These are phyloP conservation scores for Fusarium gaditjirri DNA, from an alignment of 2,329 filamentous ascomycete genomes.

Conservation along the genomic window DNA sequence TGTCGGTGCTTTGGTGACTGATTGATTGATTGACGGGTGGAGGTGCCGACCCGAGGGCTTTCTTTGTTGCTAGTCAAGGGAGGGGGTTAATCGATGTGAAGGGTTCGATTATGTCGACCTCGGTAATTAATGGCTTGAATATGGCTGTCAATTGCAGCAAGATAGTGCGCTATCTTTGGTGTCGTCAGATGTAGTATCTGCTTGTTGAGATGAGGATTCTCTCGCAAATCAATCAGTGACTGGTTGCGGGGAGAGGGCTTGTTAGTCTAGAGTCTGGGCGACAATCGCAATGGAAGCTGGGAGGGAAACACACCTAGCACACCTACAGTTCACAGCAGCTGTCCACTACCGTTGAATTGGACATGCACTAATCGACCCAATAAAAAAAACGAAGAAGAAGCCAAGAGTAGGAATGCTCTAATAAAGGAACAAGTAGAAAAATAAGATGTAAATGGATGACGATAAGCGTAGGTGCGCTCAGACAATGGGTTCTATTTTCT, in stretches of 20 bases:
- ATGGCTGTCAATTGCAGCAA: not conserved
- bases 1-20: slow-evolving; percentile 7
- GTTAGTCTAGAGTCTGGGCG: slow-evolving; percentile 32
- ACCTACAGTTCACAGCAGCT: slow-evolving; percentile 18
- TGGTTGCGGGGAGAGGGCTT: slow-evolving; percentile 43
- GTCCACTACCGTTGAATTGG: slow-evolving; percentile 22
- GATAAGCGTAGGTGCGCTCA: slow-evolving; percentile 13
- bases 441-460: slow-evolving; percentile 2
- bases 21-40: not conserved
- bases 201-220: slow-evolving; percentile 19
- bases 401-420: not conserved
- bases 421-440: not conserved
- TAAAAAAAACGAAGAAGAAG: slow-evolving; percentile 7
- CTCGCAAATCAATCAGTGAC: slow-evolving; percentile 33
- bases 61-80: slow-evolving; percentile 14
- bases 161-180: slow-evolving; percentile 12
- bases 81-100: not conserved
- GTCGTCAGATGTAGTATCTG: slow-evolving; percentile 11
- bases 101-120: not conserved
- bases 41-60: slow-evolving; percentile 9
- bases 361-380: slow-evolving; percentile 4
- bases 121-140: not conserved
- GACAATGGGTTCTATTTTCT: slow-evolving; percentile 9
- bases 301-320: slow-evolving; percentile 30
- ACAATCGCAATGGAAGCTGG: slow-evolving; percentile 32